These are phyloP conservation scores for Beta macrorhiza DNA, from an alignment of 179 eudicot species.

Conservation along the genomic window DNA sequence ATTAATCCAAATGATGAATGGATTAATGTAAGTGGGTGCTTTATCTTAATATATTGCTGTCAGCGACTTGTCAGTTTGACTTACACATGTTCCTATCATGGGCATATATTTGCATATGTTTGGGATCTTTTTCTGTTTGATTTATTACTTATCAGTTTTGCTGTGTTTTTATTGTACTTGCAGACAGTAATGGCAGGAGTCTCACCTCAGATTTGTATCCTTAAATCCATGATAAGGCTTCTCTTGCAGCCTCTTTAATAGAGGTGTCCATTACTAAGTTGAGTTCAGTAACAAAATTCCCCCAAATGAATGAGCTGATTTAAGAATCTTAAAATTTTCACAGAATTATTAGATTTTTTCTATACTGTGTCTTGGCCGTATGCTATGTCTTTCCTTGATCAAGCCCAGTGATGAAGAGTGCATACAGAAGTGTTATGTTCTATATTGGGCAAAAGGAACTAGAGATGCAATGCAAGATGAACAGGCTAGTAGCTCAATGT, in stretches of 20 bases:
- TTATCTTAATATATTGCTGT: background rate
- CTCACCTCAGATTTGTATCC: constrained; percentile 93
- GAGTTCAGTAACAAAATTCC: background rate
- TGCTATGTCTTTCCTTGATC: constrained; percentile 44
- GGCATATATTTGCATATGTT: constrained; percentile 12
- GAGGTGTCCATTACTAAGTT: too few relatives aligned
- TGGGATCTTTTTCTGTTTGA: constrained; percentile 15
- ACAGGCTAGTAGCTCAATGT: constrained; percentile 70
- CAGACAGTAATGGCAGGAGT: constrained; percentile 90
- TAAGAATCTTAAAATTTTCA: background rate
- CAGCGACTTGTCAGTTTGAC: background rate
- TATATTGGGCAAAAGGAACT: constrained; percentile 85
- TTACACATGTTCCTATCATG: background rate
- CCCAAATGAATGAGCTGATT: background rate
- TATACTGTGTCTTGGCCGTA: background rate
- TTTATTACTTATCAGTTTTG: background rate
- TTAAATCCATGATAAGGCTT: constrained; percentile 21
- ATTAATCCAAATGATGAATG: constrained; percentile 88
- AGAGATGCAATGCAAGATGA: constrained; percentile 95
- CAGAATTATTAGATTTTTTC: background rate
- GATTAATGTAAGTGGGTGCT: constrained; percentile 59
- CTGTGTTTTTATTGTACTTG: constrained; percentile 9
- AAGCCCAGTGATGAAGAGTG: constrained; percentile 75
- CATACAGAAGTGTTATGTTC: constrained; percentile 87
- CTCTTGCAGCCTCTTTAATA: background rate